A percentile compares a stretch with the other conserved stretches of the same genome.
These are phyloP conservation scores for Wickerhamomyces ciferrii DNA, from an alignment of 805 yeast genomes.

Conservation along the genomic window DNA sequence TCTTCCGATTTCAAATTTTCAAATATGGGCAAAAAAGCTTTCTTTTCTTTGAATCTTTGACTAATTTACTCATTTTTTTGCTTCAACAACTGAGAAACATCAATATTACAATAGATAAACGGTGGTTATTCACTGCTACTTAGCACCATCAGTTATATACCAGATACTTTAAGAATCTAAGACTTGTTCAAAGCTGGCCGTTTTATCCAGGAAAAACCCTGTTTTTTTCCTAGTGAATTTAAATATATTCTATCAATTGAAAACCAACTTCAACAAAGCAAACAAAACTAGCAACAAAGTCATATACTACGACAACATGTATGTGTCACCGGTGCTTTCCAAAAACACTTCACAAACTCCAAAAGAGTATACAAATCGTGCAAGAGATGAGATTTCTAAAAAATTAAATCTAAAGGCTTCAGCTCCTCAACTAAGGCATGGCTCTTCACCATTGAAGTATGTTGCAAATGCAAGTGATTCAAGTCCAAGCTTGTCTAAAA, in stretches of 20 bases:
- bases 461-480: slow-evolving; percentile 20
- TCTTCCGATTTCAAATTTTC: neutral
- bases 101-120: neutral
- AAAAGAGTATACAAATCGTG: slow-evolving; percentile 22
- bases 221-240: neutral
- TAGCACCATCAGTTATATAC: too few species aligned
- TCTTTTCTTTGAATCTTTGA: neutral
- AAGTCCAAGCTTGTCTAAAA: slow-evolving; percentile 12
- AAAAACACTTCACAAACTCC: slow-evolving; percentile 19
- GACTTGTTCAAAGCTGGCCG: too few species aligned
- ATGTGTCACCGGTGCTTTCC: slow-evolving; percentile 15
- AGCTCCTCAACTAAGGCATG: slow-evolving; percentile 19
- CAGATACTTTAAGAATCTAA: too few species aligned
- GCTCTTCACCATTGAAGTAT: slow-evolving; percentile 23
- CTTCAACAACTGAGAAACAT: neutral
- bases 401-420: slow-evolving; percentile 13
- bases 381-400: slow-evolving; percentile 23
- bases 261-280: neutral
- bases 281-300: neutral
- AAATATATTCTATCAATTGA: neutral
- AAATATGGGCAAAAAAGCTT: too few species aligned
- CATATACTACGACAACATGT: slow-evolving; percentile 11
- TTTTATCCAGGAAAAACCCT: neutral
- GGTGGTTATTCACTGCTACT: too few species aligned
- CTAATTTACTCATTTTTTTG: neutral